A percentile compares a stretch with the other conserved stretches of the same genome.
These are phyloP conservation scores for Ascochyta pisi DNA, from an alignment of 2,329 filamentous ascomycete species.

Conservation along the genomic window DNA sequence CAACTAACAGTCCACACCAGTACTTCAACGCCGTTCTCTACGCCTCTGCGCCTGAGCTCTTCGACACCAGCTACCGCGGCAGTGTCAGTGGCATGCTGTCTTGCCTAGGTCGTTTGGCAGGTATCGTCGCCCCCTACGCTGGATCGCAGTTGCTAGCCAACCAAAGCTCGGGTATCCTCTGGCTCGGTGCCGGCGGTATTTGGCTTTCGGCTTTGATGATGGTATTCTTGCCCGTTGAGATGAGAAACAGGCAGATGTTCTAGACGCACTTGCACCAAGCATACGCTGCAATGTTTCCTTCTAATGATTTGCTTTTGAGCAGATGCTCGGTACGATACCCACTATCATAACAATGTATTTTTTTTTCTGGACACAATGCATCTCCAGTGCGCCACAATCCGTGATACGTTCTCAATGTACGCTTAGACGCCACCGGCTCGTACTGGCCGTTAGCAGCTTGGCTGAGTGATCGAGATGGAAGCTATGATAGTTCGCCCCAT, in stretches of 20 bases:
- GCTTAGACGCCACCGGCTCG: not conserved
- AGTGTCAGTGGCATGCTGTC: conserved; percentile 41
- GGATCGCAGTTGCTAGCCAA: conserved; percentile 31
- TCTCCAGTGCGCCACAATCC: not conserved
- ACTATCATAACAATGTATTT: not conserved
- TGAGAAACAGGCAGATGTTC: conserved; percentile 42
- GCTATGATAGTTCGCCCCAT: not conserved
- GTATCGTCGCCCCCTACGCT: conserved; percentile 39
- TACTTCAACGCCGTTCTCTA: conserved; percentile 43
- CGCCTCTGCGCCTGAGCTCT: conserved; percentile 38
- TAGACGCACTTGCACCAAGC: conserved; percentile 9
- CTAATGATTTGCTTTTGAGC: conserved; percentile 1
- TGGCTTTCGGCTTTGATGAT: conserved; percentile 38
- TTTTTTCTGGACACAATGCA: no score
- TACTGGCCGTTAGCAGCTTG: not conserved
- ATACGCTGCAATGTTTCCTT: not conserved
- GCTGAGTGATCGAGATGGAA: not conserved
- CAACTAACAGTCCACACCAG: conserved; percentile 5
- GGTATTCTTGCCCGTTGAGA: conserved; percentile 41
- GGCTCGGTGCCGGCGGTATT: conserved; percentile 40
- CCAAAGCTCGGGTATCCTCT: conserved; percentile 37
- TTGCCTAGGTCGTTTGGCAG: conserved; percentile 36
- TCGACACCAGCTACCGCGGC: conserved; percentile 39
- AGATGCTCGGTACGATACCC: conserved; percentile 12
- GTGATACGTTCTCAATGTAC: not conserved